A percentile compares a stretch with the other conserved stretches of the same genome.
These are phyloP conservation scores for Teunomyces stri DNA, from an alignment of 805 yeast genomes.

Conservation along the genomic window DNA sequence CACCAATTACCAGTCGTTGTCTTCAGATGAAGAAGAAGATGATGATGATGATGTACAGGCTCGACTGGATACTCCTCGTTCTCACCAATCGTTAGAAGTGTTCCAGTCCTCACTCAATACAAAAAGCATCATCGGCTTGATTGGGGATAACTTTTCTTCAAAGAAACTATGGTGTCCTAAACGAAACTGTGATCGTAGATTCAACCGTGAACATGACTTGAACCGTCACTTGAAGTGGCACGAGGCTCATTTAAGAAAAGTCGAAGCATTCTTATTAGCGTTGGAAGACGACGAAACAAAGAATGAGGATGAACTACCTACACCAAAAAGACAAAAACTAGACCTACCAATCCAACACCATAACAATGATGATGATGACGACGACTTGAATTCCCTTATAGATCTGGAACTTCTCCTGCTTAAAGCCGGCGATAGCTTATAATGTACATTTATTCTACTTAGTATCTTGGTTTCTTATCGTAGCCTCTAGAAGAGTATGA, in stretches of 20 bases:
- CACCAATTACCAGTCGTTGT: slow-evolving; percentile 5
- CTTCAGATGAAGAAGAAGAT: slow-evolving; percentile 9
- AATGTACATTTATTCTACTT: slow-evolving; percentile 5
- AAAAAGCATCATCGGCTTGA: slow-evolving; percentile 31
- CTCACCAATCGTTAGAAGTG: slow-evolving; percentile 6
- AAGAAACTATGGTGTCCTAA: slow-evolving; percentile 46
- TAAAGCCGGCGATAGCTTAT: slow-evolving; percentile 15
- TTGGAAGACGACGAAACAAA: slow-evolving; percentile 15
- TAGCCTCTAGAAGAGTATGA: slow-evolving; percentile 10
- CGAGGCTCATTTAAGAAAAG: slow-evolving; percentile 28
- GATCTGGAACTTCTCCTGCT: slow-evolving; percentile 22
- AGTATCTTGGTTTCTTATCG: slow-evolving; percentile 32
- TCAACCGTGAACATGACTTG: slow-evolving; percentile 49
- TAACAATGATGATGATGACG: slow-evolving; percentile 12
- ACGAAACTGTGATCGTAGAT: slow-evolving; percentile 51
- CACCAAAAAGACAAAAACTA: background rate
- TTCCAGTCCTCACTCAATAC: slow-evolving; percentile 4
- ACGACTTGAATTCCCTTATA: slow-evolving; percentile 21
- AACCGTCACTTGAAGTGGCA: slow-evolving; percentile 56
- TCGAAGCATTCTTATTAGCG: slow-evolving; percentile 27
- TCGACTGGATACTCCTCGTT: slow-evolving; percentile 4
- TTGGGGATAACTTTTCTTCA: slow-evolving; percentile 34
- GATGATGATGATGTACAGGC: slow-evolving; percentile 4
- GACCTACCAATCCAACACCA: background rate
- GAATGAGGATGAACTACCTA: background rate